Evolutionary conservation across 495 filamentous ascomycete species (phyloP), one percentile per base, ranked within the genome.

Genomic region (Lineolata rhizophorae): DNA sequence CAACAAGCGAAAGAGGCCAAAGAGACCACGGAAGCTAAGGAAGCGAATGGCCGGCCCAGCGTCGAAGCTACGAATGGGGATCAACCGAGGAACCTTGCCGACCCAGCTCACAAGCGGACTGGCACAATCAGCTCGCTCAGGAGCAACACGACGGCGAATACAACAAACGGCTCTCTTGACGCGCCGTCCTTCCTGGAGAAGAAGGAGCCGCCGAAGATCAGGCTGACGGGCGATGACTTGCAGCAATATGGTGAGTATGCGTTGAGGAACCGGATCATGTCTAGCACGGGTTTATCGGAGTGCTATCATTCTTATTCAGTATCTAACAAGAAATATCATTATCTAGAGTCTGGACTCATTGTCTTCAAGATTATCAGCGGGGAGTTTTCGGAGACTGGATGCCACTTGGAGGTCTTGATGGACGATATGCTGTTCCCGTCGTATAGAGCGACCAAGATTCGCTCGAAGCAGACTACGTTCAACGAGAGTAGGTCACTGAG

Each of bases 371-470:
- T 99, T 35, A 72, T 93, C 43, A 81, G 94, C 37, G 81, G 70
- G 18, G 67, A 90, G 25, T 60, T 95, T 37, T 63, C 75, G 11
- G 72, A 77, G 35, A 69, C 58, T 29, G 66, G 82, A 42, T 73
- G 71, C 15, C 71, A 79, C 43, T 55, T 99, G 20, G 84, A 99
- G 45, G 70, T 95, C 13, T 46, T 90, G 28, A 84, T 95, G 53
- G 87, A 99, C 51, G 87, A 99, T 44, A 80, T 83, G 64, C 64
- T 76, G 27, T 95, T 85, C 62, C 78, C 87, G 1, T 72, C 82
- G 2, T 94, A 90, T 45, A 57, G 60, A n/a, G 82, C 80, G 10
- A 63, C 72, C 5, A 80, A 72, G 35, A 67, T 82, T 18, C 72
- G 62, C 41, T 57, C 59, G 4, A 72, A 61, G 37, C 54, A 62